Conservation (phyloP, 495 filamentous ascomycete genomes). For the Neurospora tetrasperma region DNA sequence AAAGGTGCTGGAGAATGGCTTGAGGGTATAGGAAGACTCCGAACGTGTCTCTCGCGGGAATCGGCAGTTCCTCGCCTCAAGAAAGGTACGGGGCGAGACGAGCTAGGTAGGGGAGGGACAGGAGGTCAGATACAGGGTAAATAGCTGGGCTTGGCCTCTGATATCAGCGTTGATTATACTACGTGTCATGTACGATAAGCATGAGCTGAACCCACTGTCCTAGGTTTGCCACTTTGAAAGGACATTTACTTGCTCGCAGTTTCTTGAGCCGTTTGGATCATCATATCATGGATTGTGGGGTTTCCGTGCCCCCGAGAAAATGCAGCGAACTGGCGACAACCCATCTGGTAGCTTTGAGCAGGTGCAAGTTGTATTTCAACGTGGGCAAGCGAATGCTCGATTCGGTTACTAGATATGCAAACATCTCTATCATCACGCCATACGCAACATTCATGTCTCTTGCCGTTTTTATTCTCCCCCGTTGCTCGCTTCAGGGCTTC, state of each 20-base stretch:
- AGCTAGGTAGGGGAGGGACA: not conserved
- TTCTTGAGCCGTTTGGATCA: not conserved
- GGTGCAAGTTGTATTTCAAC: not conserved
- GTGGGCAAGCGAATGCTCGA: not conserved
- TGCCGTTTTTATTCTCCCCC: not conserved
- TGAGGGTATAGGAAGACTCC: conserved; percentile 13
- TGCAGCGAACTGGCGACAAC: not conserved
- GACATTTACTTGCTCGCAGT: not conserved
- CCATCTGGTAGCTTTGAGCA: not conserved
- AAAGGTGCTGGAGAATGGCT: conserved; percentile 26
- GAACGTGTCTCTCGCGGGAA: not conserved
- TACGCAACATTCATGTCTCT: not conserved
- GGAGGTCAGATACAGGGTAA: not conserved
- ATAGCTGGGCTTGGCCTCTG: not conserved
- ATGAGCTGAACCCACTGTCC: not conserved
- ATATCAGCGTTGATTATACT: not conserved
- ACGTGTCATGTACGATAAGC: not conserved
- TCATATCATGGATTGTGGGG: not conserved
- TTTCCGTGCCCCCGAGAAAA: not conserved
- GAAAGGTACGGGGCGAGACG: not conserved
- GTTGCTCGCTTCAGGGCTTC: not conserved
- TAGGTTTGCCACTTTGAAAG: not conserved
- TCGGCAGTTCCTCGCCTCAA: not conserved
- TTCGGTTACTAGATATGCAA: not conserved
- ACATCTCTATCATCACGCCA: not conserved